Percentiles rank a stretch among this genome's conserved stretches.
phyloP scores from a whole-genome alignment of 306 rosid species.

The Citrullus colocynthis region DNA sequence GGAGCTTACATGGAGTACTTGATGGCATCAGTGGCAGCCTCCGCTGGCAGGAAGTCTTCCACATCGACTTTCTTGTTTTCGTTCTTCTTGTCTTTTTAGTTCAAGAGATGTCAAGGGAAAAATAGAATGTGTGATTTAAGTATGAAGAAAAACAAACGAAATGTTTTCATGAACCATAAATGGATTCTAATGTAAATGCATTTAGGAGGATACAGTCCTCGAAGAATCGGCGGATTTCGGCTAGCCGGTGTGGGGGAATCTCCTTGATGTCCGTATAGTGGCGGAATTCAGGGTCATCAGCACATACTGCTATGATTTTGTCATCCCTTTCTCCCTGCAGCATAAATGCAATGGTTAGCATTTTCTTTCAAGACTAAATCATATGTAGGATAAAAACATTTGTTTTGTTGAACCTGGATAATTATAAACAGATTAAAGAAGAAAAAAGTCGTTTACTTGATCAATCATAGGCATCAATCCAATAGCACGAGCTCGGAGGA shows the following conservation, averaged over 20 bases:
- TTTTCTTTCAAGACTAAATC: not conserved
- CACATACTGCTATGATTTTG: slow-evolving; percentile 97
- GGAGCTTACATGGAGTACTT: slow-evolving; percentile 73
- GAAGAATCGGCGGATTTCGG: slow-evolving; percentile 91
- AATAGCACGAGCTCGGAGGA: slow-evolving; percentile 98
- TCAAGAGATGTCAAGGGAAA: slow-evolving; percentile 34
- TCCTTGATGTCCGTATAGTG: slow-evolving; percentile 75
- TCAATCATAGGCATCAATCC: slow-evolving; percentile 99
- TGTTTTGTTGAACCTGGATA: not conserved
- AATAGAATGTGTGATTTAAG: not conserved
- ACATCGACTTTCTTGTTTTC: slow-evolving; percentile 93
- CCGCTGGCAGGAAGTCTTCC: slow-evolving; percentile 84
- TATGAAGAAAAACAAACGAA: not conserved
- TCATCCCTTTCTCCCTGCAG: slow-evolving; percentile 95
- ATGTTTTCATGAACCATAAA: not conserved
- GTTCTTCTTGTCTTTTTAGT: slow-evolving; percentile 78
- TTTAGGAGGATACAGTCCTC: slow-evolving; percentile 83
- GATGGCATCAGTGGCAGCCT: slow-evolving; percentile 69
- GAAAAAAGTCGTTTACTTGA: slow-evolving; percentile 38
- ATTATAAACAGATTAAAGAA: not conserved
- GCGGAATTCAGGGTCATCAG: slow-evolving; percentile 90
- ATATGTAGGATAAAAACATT: not conserved
- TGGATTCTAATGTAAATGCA: not conserved
- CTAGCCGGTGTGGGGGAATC: slow-evolving; percentile 90
- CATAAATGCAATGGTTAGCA: slow-evolving; percentile 5